These are phyloP conservation scores for Ustanciosporium gigantosporum DNA, from an alignment of 1,284 basidiomycete species.

Conservation along the genomic window DNA sequence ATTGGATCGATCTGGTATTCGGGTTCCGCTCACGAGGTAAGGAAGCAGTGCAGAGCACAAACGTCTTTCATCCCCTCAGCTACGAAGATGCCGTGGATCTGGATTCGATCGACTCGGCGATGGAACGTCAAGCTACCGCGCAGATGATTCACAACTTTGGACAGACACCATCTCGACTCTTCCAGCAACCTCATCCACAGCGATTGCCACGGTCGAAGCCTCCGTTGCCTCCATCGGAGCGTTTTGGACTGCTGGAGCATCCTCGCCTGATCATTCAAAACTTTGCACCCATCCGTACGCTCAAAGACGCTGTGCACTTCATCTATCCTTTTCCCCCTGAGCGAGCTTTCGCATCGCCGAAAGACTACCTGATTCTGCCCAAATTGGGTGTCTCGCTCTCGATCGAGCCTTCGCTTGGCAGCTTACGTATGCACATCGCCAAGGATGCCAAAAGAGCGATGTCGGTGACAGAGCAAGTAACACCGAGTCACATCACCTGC, in stretches of 20 bases:
- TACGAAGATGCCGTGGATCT: conserved; percentile 71
- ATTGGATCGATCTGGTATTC: conserved; percentile 82
- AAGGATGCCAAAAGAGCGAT: conserved; percentile 65
- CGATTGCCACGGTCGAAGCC: conserved; percentile 64
- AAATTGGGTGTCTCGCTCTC: conserved; percentile 69
- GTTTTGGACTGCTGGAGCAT: conserved; percentile 79
- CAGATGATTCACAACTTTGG: conserved; percentile 90
- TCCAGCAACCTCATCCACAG: conserved; percentile 76
- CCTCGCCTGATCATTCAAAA: conserved; percentile 60
- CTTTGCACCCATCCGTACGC: conserved; percentile 27
- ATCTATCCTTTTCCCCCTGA: conserved; percentile 68
- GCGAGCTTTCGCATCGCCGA: conserved; percentile 70
- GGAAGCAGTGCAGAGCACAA: conserved; percentile 67
- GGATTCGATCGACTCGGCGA: conserved; percentile 77
- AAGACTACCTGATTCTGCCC: conserved; percentile 69
- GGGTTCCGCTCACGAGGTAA: conserved; percentile 50
- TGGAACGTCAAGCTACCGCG: conserved; percentile 86
- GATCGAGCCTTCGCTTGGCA: conserved; percentile 68
- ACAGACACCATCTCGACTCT: conserved; percentile 67
- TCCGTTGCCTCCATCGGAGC: conserved; percentile 11
- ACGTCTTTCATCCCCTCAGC: conserved; percentile 90
- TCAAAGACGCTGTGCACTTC: conserved; percentile 65
- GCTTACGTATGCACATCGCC: conserved; percentile 65
- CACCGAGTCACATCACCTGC: conserved; percentile 62
- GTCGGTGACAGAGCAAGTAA: conserved; percentile 65